phyloP scores from a whole-genome alignment of 805 yeast genomes.

The Phaffomyces opuntiae region DNA sequence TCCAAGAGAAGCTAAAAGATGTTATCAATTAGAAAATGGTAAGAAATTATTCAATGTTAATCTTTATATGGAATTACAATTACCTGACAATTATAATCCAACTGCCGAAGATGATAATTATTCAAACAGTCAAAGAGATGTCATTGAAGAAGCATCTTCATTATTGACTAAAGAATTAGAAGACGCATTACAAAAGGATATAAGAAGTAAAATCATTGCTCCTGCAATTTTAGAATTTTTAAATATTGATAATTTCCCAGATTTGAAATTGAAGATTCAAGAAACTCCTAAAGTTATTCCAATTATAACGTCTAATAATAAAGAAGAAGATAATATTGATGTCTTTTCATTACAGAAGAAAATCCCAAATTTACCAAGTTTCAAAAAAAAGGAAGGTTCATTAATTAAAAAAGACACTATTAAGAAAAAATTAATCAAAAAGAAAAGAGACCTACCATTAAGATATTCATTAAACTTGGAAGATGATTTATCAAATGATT shows the following conservation, averaged over 20 bases:
- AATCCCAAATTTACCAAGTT: conserved; percentile 13
- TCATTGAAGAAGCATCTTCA: conserved; percentile 52
- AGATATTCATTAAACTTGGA: conserved; percentile 15
- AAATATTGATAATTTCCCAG: conserved; percentile 53
- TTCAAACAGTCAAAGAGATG: conserved; percentile 22
- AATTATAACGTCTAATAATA: background rate
- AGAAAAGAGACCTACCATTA: conserved; percentile 16
- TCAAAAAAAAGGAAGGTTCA: conserved; percentile 22
- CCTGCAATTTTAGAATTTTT: conserved; percentile 59
- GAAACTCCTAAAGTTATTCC: background rate
- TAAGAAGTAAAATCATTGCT: conserved; percentile 65
- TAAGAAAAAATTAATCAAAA: conserved; percentile 7
- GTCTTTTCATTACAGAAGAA: conserved; percentile 15
- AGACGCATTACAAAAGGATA: conserved; percentile 57
- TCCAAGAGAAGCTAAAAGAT: conserved; percentile 48
- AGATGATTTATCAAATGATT: conserved; percentile 5
- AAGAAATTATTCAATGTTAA: conserved; percentile 38
- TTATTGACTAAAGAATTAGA: conserved; percentile 58
- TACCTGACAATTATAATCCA: conserved; percentile 12
- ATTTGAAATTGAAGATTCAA: conserved; percentile 28
- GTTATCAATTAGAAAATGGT: conserved; percentile 58
- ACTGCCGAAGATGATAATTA: conserved; percentile 12
- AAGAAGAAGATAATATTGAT: conserved; percentile 9
- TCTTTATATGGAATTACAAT: conserved; percentile 47
- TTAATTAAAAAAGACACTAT: conserved; percentile 4